phyloP scores from a whole-genome alignment of 2,329 filamentous ascomycete genomes.

The Pseudogymnoascus sp. region DNA sequence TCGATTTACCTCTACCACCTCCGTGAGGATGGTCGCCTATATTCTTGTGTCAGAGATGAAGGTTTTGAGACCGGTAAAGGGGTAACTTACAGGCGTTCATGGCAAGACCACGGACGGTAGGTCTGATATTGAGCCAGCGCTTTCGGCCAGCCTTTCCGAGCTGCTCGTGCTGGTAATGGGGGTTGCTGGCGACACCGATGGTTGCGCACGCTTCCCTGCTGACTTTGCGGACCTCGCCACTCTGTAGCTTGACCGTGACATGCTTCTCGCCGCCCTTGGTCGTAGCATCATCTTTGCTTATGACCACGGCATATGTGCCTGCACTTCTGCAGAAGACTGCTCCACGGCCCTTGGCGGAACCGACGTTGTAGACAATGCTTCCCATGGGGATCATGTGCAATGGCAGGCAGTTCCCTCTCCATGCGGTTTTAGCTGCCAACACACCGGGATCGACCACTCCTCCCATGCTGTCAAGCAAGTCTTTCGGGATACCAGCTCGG shows the following conservation, averaged over 20 bases:
- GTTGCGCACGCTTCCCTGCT: conserved; percentile 91
- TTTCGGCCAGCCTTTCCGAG: conserved; percentile 92
- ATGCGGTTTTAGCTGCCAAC: conserved; percentile 86
- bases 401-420: conserved; percentile 89
- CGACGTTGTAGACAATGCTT: conserved; percentile 87
- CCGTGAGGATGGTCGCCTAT: conserved; percentile 91
- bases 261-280: conserved; percentile 61
- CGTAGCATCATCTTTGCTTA: conserved; percentile 78
- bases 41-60: conserved; percentile 23
- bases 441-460: conserved; percentile 91
- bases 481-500: conserved; percentile 77
- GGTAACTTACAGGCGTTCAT: conserved; percentile 83
- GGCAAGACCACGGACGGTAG: conserved; percentile 91
- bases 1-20: conserved; percentile 98
- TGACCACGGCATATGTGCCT: conserved; percentile 81
- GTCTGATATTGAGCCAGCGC: conserved; percentile 88
- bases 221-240: conserved; percentile 84
- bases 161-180: conserved; percentile 80
- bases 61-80: conserved; percentile 6
- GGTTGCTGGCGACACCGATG: conserved; percentile 89
- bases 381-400: conserved; percentile 93
- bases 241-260: conserved; percentile 81
- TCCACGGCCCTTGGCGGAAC: conserved; percentile 62
- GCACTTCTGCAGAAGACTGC: conserved; percentile 93
- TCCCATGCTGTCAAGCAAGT: conserved; percentile 86